Evolutionary conservation across 2,329 filamentous ascomycete genomes (phyloP), one percentile per base, ranked within the genome.

Genomic region (Fusarium sp.): DNA sequence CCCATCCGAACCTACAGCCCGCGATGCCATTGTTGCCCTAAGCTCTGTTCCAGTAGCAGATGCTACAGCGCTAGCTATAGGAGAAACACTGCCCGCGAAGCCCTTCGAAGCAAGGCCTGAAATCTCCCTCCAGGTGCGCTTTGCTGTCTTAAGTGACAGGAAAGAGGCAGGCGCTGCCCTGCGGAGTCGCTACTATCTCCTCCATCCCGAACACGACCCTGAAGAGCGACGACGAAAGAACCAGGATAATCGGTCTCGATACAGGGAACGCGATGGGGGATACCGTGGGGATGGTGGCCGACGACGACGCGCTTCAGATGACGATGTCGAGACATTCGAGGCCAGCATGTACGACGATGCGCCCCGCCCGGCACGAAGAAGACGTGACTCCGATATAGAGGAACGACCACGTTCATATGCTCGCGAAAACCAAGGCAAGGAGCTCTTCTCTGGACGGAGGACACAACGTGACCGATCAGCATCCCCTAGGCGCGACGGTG

Each of bases 181-280:
- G 53, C 88, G 92, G 66, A 98, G 95, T 81, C 88, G 93, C 15
- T 98, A 97, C 83, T 99, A 99, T 78, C 89, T 98, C 38, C 87
- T 96, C 75, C 93, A 98, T 74, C 95, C 95, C 2, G 93, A 97
- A 74, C 90, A 94, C 77, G 95, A 97, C 75, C 94, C 92, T 4
- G 90, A 91, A 72, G 94, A 93, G 81, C 88, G 89, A 55, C 84
- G 90, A 68, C 87, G 90, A 63, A 85, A 84, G 63, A 84, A 87
- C 53, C 85, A 88, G 43, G 79, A 83, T 61, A 84, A 85, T 65
- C 86, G 85, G 73, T 90, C 89, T 61, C 86, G 85, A 76, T 93
- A 91, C 77, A 88, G 90, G 69, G 89, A 90, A 27, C 85, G 89
- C 25, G 88, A 85, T 38, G 76, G 76, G 32, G 76, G 71, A 30